Evolutionary conservation across 1,284 basidiomycete genomes (phyloP).

Genomic region (Sanghuangporus weigelae): DNA sequence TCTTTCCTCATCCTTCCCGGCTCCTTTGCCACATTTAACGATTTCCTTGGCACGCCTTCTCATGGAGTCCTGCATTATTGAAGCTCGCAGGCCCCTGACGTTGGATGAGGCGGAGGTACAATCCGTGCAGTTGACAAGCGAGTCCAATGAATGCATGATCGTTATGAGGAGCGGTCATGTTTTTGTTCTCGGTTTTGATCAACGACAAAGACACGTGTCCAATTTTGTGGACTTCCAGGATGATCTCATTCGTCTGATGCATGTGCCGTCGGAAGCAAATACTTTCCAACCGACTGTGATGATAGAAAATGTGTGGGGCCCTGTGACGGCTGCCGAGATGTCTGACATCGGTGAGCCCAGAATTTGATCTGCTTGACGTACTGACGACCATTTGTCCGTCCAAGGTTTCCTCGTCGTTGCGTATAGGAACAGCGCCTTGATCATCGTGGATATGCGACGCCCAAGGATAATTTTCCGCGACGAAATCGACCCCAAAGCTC

Average conservation of each 20-base stretch:
- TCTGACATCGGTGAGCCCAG: slow-evolving; percentile 56
- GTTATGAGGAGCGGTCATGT: slow-evolving; percentile 63
- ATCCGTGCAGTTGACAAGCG: slow-evolving; percentile 53
- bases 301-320: slow-evolving; percentile 45
- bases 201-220: slow-evolving; percentile 24
- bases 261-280: slow-evolving; percentile 35
- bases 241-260: slow-evolving; percentile 45
- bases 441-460: slow-evolving; percentile 67
- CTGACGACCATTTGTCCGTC: background rate
- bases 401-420: slow-evolving; percentile 72
- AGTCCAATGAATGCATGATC: slow-evolving; percentile 64
- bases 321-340: slow-evolving; percentile 50
- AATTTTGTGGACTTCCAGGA: slow-evolving; percentile 30
- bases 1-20: slow-evolving; percentile 55
- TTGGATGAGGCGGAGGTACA: slow-evolving; percentile 39
- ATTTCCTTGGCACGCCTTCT: slow-evolving; percentile 53
- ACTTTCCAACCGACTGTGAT: slow-evolving; percentile 61
- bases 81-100: slow-evolving; percentile 29
- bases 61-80: slow-evolving; percentile 37
- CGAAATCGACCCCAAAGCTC: slow-evolving; percentile 28
- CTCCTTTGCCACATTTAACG: slow-evolving; percentile 54
- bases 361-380: background rate
- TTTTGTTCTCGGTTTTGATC: slow-evolving; percentile 51
- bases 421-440: slow-evolving; percentile 53
- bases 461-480: slow-evolving; percentile 56